phyloP scores from a whole-genome alignment of 164 flowering plant species.

The Saururus chinensis region DNA sequence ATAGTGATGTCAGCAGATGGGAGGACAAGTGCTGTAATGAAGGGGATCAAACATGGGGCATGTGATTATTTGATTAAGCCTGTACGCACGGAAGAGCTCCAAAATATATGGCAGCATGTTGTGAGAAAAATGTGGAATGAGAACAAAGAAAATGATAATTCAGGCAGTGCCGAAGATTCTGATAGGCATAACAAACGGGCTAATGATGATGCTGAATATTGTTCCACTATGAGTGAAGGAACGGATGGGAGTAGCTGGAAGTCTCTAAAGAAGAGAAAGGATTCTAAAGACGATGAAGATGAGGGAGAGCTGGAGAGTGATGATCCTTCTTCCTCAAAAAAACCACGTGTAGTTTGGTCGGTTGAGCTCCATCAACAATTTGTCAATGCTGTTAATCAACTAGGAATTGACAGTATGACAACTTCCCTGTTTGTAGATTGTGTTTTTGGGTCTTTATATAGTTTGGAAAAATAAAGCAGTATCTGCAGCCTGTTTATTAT shows the following conservation, averaged over 20 bases:
- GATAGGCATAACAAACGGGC: slow-evolving; percentile 36
- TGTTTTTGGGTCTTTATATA: not conserved
- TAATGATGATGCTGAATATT: slow-evolving; percentile 46
- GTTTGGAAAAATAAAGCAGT: too few relatives aligned
- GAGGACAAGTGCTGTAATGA: slow-evolving; percentile 51
- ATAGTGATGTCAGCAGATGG: slow-evolving; percentile 92
- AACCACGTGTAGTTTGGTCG: slow-evolving; percentile 93
- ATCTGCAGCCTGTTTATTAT: not conserved
- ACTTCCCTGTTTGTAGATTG: not conserved
- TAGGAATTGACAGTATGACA: slow-evolving; percentile 84
- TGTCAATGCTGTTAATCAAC: slow-evolving; percentile 83
- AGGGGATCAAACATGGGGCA: slow-evolving; percentile 30
- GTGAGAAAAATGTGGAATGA: slow-evolving; percentile 53
- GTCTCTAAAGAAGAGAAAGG: slow-evolving; percentile 45
- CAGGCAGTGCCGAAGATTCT: slow-evolving; percentile 48
- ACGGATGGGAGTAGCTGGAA: slow-evolving; percentile 37
- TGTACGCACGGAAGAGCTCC: slow-evolving; percentile 18
- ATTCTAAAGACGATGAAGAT: slow-evolving; percentile 48
- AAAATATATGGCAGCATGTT: slow-evolving; percentile 59
- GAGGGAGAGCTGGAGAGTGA: slow-evolving; percentile 58
- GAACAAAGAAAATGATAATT: slow-evolving; percentile 45
- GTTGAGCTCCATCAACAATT: slow-evolving; percentile 87
- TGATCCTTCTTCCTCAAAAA: slow-evolving; percentile 60
- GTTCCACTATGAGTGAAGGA: slow-evolving; percentile 54
- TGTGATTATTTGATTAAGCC: slow-evolving; percentile 33